Conservation (phyloP, 805 yeast species). For the Lipomyces yamadae region DNA sequence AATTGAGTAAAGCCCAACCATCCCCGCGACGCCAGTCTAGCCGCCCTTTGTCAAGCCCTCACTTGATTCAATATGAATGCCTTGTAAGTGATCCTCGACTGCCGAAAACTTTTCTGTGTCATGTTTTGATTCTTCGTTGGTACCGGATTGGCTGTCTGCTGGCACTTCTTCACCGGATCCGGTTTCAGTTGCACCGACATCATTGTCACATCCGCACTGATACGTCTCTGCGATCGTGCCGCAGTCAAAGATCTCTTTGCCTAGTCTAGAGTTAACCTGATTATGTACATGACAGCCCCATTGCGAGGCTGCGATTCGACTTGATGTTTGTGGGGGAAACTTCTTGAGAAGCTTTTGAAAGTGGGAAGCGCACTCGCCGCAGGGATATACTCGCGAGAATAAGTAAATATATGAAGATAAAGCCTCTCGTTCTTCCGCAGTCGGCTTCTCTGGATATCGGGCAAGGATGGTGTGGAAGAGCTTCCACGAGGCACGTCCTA, state of each 20-base stretch:
- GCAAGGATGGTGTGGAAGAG: constrained; percentile 90
- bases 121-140: background rate
- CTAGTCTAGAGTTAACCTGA: constrained; percentile 73
- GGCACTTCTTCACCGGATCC: background rate
- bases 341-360: constrained; percentile 69
- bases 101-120: constrained; percentile 21
- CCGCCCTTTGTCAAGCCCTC: constrained; percentile 29
- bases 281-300: constrained; percentile 98
- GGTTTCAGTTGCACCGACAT: constrained; percentile 9
- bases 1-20: background rate
- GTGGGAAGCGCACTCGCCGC: constrained; percentile 96
- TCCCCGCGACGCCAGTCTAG: background rate
- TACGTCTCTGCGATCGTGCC: constrained; percentile 83
- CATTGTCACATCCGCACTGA: constrained; percentile 82
- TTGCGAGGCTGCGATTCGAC: constrained; percentile 79
- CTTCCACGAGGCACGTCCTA: constrained; percentile 92
- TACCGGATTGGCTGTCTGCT: background rate
- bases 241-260: constrained; percentile 81
- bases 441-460: constrained; percentile 85
- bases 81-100: constrained; percentile 26
- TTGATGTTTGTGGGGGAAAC: constrained; percentile 82
- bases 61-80: constrained; percentile 30
- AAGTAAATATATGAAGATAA: constrained; percentile 66
- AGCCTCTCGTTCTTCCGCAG: constrained; percentile 63
- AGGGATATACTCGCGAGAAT: constrained; percentile 92